A percentile compares a stretch with the other conserved stretches of the same genome.
Conservation (phyloP, 805 yeast genomes). For the Yarrowia sp. region DNA sequence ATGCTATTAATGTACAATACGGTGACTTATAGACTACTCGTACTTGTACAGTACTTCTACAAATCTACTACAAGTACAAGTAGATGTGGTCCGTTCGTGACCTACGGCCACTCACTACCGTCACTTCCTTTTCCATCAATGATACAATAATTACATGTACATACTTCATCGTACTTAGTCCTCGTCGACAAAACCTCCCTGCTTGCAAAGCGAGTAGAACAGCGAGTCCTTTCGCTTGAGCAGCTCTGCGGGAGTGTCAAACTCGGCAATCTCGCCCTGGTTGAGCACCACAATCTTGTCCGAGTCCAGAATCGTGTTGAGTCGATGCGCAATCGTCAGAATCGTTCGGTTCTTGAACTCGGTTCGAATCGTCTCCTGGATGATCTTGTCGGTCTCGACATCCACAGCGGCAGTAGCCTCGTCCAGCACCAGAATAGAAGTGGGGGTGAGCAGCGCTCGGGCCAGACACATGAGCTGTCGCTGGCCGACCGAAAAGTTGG, state of each 20-base stretch:
- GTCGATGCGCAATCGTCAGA: constrained; percentile 86
- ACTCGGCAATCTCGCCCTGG: constrained; percentile 75
- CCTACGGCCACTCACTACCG: neutral
- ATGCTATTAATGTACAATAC: too few species aligned
- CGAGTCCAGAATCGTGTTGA: constrained; percentile 85
- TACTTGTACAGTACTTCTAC: neutral
- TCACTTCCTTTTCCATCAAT: neutral
- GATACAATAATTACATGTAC: constrained; percentile 24
- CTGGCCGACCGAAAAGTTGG: constrained; percentile 89
- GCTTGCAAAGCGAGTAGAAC: constrained; percentile 76
- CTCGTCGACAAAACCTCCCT: constrained; percentile 70
- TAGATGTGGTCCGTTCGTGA: neutral
- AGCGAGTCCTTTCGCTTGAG: constrained; percentile 68
- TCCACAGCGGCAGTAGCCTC: constrained; percentile 94
- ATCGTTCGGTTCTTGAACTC: constrained; percentile 80
- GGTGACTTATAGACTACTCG: too few species aligned
- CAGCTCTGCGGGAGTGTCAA: constrained; percentile 72
- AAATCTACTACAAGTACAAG: neutral
- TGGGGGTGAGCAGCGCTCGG: constrained; percentile 76
- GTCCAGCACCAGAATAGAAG: constrained; percentile 79
- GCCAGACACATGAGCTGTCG: constrained; percentile 85
- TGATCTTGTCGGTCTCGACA: constrained; percentile 79
- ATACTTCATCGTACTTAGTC: neutral
- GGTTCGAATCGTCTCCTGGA: constrained; percentile 78
- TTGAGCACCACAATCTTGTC: constrained; percentile 80